These are phyloP conservation scores for Bipolaris sorokiniana DNA, from an alignment of 2,329 filamentous ascomycete genomes.

Conservation along the genomic window DNA sequence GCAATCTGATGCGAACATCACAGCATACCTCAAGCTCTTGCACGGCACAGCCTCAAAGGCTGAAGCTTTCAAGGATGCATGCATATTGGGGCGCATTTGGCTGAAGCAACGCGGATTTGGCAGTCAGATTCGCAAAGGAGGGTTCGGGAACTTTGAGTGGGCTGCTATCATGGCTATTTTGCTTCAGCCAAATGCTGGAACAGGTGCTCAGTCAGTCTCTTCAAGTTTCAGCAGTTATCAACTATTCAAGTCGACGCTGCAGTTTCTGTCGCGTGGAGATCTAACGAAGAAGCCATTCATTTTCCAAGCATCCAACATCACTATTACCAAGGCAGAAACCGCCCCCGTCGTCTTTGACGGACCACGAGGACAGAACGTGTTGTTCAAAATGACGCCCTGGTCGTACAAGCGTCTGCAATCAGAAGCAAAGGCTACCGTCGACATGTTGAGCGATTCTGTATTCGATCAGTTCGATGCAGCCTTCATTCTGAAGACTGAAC, in stretches of 20 bases:
- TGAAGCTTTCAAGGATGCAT: slow-evolving; percentile 78
- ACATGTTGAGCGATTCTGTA: slow-evolving; percentile 73
- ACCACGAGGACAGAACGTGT: slow-evolving; percentile 74
- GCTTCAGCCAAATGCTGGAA: slow-evolving; percentile 75
- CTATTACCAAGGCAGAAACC: slow-evolving; percentile 50
- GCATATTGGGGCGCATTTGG: slow-evolving; percentile 86
- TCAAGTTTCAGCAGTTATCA: slow-evolving; percentile 87
- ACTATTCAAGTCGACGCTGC: slow-evolving; percentile 91
- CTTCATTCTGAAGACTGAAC: slow-evolving; percentile 71
- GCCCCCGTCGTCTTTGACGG: slow-evolving; percentile 81
- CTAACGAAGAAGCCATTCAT: slow-evolving; percentile 70
- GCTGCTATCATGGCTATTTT: slow-evolving; percentile 78
- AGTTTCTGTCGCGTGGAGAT: slow-evolving; percentile 79
- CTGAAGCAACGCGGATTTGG: slow-evolving; percentile 84
- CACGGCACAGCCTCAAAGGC: slow-evolving; percentile 73
- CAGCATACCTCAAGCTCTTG: slow-evolving; percentile 76
- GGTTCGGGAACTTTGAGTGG: slow-evolving; percentile 95
- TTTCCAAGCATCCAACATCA: slow-evolving; percentile 50
- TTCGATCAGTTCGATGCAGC: slow-evolving; percentile 83
- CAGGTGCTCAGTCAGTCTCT: slow-evolving; percentile 74
- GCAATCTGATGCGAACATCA: slow-evolving; percentile 75
- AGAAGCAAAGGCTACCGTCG: slow-evolving; percentile 76
- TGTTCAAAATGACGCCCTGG: slow-evolving; percentile 90
- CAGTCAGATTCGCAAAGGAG: slow-evolving; percentile 72
- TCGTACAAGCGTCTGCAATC: slow-evolving; percentile 76